These are phyloP conservation scores for Hypomyces rosellus DNA, from an alignment of 2,329 filamentous ascomycete species.

Conservation along the genomic window DNA sequence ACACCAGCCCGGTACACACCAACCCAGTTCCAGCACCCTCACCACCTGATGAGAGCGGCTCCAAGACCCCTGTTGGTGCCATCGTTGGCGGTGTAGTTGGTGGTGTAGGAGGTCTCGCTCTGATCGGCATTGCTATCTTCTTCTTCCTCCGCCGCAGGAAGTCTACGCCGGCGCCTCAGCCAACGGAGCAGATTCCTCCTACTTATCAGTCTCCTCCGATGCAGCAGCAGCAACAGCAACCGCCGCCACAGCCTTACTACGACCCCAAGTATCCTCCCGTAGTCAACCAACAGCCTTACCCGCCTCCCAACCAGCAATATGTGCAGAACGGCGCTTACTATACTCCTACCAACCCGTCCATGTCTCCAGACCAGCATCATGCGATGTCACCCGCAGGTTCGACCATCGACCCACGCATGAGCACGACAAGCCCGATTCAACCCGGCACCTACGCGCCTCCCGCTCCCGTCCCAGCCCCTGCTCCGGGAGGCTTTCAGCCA, in stretches of 20 bases:
- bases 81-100: slow-evolving; percentile 35
- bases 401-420: slow-evolving; percentile 18
- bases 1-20: neutral
- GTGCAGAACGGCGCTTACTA: slow-evolving; percentile 1
- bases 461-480: neutral
- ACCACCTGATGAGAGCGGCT: slow-evolving; percentile 2
- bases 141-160: slow-evolving; percentile 27
- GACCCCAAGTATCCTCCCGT: slow-evolving; percentile 21
- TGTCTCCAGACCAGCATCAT: slow-evolving; percentile 3
- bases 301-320: slow-evolving; percentile 18
- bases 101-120: slow-evolving; percentile 27
- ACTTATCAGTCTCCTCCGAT: slow-evolving; percentile 13
- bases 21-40: neutral
- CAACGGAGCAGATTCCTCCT: slow-evolving; percentile 11
- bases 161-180: slow-evolving; percentile 11
- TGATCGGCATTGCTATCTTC: slow-evolving; percentile 23
- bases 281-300: slow-evolving; percentile 13
- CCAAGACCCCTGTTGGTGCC: slow-evolving; percentile 23
- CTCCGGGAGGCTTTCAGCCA: slow-evolving; percentile 13
- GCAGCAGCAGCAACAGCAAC: slow-evolving; percentile 7
- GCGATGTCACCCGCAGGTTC: neutral
- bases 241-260: slow-evolving; percentile 15
- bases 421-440: slow-evolving; percentile 13
- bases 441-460: slow-evolving; percentile 15
- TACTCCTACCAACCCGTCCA: neutral